Percentiles rank a stretch among this genome's conserved stretches.
phyloP scores from a whole-genome alignment of 352 stramenopile genomes.

The Phytopythium boreale region DNA sequence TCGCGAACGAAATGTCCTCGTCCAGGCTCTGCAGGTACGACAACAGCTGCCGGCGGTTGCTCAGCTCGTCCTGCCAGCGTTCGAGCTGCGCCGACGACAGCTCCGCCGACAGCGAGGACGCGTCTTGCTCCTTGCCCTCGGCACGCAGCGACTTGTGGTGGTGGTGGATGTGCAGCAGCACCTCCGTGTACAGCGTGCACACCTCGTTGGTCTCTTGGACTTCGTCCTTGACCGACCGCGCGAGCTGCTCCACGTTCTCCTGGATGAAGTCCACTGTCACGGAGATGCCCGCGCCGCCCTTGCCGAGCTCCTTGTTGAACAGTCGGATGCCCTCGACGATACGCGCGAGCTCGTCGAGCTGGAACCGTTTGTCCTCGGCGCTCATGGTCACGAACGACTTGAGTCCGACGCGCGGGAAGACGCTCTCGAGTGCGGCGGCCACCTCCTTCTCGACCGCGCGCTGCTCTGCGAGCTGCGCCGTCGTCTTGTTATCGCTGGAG shows the following conservation, averaged over 20 bases:
- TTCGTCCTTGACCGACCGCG: slow-evolving; percentile 51
- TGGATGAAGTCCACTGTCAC: slow-evolving; percentile 59
- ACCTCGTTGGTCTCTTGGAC: slow-evolving; percentile 63
- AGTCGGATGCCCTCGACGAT: slow-evolving; percentile 93
- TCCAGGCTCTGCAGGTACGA: slow-evolving; percentile 90
- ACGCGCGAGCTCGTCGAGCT: slow-evolving; percentile 88
- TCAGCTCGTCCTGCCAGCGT: slow-evolving; percentile 90
- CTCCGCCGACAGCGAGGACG: slow-evolving; percentile 6
- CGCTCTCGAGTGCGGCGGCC: slow-evolving; percentile 90
- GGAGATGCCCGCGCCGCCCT: slow-evolving; percentile 80
- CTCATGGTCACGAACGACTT: slow-evolving; percentile 92
- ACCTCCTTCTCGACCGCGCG: slow-evolving; percentile 83
- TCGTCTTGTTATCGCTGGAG: slow-evolving; percentile 13
- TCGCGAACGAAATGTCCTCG: slow-evolving; percentile 87
- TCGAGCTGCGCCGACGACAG: slow-evolving; percentile 43
- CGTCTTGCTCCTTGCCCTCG: slow-evolving; percentile 15
- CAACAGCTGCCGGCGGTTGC: slow-evolving; percentile 90
- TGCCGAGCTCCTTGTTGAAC: slow-evolving; percentile 91
- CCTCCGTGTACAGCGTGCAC: slow-evolving; percentile 80
- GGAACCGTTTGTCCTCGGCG: slow-evolving; percentile 87
- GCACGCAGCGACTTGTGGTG: slow-evolving; percentile 19
- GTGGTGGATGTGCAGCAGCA: slow-evolving; percentile 75
- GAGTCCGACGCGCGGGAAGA: slow-evolving; percentile 92
- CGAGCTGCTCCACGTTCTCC: slow-evolving; percentile 42
- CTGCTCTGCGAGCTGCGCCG: slow-evolving; percentile 53